Base-by-base conservation (phyloP, 164 flowering plant genomes). In the Magnolia officinalis region DNA sequence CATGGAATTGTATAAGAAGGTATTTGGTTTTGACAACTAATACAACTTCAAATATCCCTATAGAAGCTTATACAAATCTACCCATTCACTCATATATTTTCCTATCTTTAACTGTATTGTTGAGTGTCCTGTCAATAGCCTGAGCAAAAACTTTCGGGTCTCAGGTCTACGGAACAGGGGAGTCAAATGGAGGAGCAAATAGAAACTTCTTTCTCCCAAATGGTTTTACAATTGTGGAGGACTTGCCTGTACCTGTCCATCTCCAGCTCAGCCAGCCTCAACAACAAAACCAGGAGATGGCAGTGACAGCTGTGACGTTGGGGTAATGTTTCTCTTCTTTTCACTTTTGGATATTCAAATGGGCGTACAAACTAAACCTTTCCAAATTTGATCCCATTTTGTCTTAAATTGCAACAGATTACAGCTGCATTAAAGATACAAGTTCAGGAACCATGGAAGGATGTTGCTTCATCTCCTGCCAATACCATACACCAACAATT, bases 221-320 rank as follows among this genome's bases (percentile, higher is more conserved):
- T 81, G 84, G 83, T 67, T 80, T 85, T 31, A 74, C 81, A 74
- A 75, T 77, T 13, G 83, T 79, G 74, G 90, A 87, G 37, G 88
- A 90, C 72, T 72, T 77, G 6, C 81, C 80, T 61, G 82, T 71
- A 49, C 88, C 93, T 23, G 72, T 90, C 50, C 83, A 85, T 80
- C 96, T 92, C 80, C 94, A 90, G 76, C 92, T 91, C 59, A 84
- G 95, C 85, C 97, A 84, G 82, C 96, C 95, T 68, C 86, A 86
- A 61, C 91, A 85, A 76, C 87, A 84, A 72, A 86, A 83, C 80
- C 75, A 81, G 72, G 86, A 83, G 50, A 74, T 81, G 71, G 80
- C 89, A 79, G 50, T 84, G 76, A 79, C 65, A 76, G 78, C 86
- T 71, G 82, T 81, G 78, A 83, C 85, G 71, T 74, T 88, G 70